Base-by-base conservation (phyloP, 768 basidiomycete genomes). In the Mycena haematopus region DNA sequence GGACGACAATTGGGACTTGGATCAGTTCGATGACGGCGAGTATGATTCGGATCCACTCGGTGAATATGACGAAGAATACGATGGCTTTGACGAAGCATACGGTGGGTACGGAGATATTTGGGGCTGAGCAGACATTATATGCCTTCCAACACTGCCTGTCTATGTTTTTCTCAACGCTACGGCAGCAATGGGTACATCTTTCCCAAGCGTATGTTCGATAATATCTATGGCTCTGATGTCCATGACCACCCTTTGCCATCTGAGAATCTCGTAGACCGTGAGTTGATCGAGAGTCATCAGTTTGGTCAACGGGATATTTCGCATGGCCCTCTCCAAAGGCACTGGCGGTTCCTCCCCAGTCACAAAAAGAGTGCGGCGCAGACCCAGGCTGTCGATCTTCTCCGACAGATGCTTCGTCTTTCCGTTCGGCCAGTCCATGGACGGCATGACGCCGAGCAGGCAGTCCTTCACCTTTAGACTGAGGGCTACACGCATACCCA, bases 401-500 rank as follows among this genome's bases (percentile, higher is more conserved):
- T 84, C 79, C 33, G 79, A 80, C 56, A 95, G 79, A 57, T 83
- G 80, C 58, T 84, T 84, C 38, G 93, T 95, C 77, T 91, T 94
- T 65, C 77, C 83, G 57, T 78, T 85, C 10, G 84, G 88, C 92
- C 90, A 92, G 53, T 84, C 83, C 65, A 93, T 76, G 65, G 80
- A 83, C 59, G 85, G 82, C 69, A 96, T 90, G 56, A 98, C 82
- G 51, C 91, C 88, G 15, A 99, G 78, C 45, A 83, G 76, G 44
- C 85, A 83, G 64, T 93, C 90, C 69, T 84, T 84, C 71, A 96
- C 79, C 74, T 95, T 94, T 45, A 86, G 83, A 67, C 93, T 94
- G 47, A 99, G 76, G 2, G 93, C 95, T 53, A 95, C 90, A 22
- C 92, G 85, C 86, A 98, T 89, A 11, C 96, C 96, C 87, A 98